Conservation (phyloP, 345 rosid species). For the Draba incana region DNA sequence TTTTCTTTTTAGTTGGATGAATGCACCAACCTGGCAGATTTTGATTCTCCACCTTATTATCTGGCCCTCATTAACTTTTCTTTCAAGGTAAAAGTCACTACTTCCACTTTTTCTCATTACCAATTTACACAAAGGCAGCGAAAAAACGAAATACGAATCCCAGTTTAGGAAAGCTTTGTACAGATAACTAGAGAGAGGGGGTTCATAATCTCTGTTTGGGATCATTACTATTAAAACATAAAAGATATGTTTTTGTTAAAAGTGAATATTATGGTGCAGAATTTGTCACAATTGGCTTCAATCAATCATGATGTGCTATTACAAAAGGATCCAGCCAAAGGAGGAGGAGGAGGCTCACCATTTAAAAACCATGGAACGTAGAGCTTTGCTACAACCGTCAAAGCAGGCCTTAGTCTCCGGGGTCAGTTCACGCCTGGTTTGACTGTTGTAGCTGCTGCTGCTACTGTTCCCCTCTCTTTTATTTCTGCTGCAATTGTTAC, state of each 20-base stretch:
- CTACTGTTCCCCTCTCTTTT: slow-evolving; percentile 3
- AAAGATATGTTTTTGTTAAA: not conserved
- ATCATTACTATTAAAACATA: not conserved
- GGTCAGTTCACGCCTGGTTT: slow-evolving; percentile 16
- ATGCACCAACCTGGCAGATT: slow-evolving; percentile 62
- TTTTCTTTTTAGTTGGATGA: slow-evolving; percentile 55
- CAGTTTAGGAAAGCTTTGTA: not conserved
- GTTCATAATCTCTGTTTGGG: not conserved
- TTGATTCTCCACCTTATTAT: slow-evolving; percentile 55
- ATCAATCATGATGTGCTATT: slow-evolving; percentile 74
- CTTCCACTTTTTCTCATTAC: not conserved
- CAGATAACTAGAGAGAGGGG: too few relatives aligned
- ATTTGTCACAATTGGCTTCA: slow-evolving; percentile 76
- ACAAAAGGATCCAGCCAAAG: slow-evolving; percentile 65
- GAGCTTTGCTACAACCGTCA: slow-evolving; percentile 38
- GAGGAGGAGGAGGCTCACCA: slow-evolving; percentile 48
- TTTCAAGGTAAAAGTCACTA: slow-evolving; percentile 62
- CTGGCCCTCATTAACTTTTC: slow-evolving; percentile 75
- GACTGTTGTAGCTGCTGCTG: slow-evolving; percentile 42
- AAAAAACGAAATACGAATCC: not conserved
- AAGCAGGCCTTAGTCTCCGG: slow-evolving; percentile 24
- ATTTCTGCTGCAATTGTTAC: slow-evolving; percentile 25
- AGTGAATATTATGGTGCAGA: slow-evolving; percentile 50
- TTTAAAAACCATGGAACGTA: slow-evolving; percentile 47
- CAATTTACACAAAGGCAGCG: not conserved